Evolutionary conservation across 805 yeast genomes (phyloP), one percentile per base, ranked within the genome.

Genomic region (Lipomyces sp.): DNA sequence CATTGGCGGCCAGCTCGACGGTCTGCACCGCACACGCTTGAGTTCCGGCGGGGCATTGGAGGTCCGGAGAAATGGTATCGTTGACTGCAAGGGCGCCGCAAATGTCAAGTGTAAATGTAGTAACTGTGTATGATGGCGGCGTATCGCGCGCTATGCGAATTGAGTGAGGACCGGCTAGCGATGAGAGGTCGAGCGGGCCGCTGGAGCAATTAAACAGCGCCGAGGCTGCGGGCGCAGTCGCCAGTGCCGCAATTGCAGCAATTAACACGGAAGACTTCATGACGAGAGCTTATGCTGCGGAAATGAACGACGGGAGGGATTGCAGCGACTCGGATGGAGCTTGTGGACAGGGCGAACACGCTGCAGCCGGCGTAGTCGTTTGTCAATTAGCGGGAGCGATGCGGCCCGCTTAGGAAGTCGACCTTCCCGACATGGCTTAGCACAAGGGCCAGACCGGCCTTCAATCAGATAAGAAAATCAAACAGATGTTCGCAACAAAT

Each of bases 111-210:
- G 75, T 80, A 90, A 96, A 86, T 2, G 78, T 74, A 31, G 74
- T 67, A 43, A 71, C 75, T 1, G 85, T 79, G 29, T 67, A 69
- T 11, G 91, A 78, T 1, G 98, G 98, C 16, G 98, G 98, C 10
- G 96, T 86, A 39, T 75, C 76, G 29, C 67, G 69, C 16, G 72
- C 59, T 3, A 61, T 34, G 4, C 73, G 62, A n/a, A 72, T 68
- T 1, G 68, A 46, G 58, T 79, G 78, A 3, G 77, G 63, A 2
- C 84, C 84, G 43, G 74, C 73, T 43, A 83, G 69, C 16, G 69
- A 54, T 18, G 70, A 69, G 49, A 83, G 70, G 46, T 79, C 72
- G 62, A 58, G 64, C 21, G 51, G 34, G 32, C 34, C 37, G 43
- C 67, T 68, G 35, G 58, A 44, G 52, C 71, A 67, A 49, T 59